Conservation (phyloP, 2,329 filamentous ascomycete genomes). For the Alternaria brassicicola region DNA sequence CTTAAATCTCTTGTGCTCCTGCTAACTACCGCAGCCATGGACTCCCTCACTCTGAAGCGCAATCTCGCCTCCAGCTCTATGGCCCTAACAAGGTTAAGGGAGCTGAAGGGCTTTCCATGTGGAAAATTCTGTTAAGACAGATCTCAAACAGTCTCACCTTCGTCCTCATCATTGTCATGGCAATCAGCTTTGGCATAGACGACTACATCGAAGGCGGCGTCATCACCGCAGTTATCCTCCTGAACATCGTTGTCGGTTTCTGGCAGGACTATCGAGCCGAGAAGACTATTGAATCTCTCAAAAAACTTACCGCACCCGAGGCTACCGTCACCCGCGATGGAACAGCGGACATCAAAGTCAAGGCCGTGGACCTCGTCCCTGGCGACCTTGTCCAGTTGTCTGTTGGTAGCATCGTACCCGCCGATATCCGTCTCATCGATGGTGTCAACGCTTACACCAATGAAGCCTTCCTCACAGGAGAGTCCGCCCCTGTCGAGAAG, state of each 20-base stretch:
- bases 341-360: slow-evolving; percentile 42
- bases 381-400: slow-evolving; percentile 49
- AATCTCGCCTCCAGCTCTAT: slow-evolving; percentile 68
- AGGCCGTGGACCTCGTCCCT: slow-evolving; percentile 47
- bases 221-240: slow-evolving; percentile 67
- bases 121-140: slow-evolving; percentile 78
- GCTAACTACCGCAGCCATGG: slow-evolving; percentile 58
- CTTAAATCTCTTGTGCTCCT: not conserved
- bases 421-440: slow-evolving; percentile 67
- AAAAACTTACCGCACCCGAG: slow-evolving; percentile 49
- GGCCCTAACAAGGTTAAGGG: slow-evolving; percentile 74
- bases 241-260: slow-evolving; percentile 69
- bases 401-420: slow-evolving; percentile 68
- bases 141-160: slow-evolving; percentile 78
- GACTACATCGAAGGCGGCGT: slow-evolving; percentile 70
- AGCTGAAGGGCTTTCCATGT: slow-evolving; percentile 73
- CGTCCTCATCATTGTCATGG: slow-evolving; percentile 76
- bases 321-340: slow-evolving; percentile 48
- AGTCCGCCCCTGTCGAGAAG: slow-evolving; percentile 73
- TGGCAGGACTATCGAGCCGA: slow-evolving; percentile 58
- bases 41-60: slow-evolving; percentile 66
- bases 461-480: slow-evolving; percentile 75
- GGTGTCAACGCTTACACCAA: slow-evolving; percentile 78
- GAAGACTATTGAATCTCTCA: slow-evolving; percentile 51
- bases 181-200: slow-evolving; percentile 66